Conservation (phyloP, 2,329 filamentous ascomycete species). For the Cercospora citrullina region DNA sequence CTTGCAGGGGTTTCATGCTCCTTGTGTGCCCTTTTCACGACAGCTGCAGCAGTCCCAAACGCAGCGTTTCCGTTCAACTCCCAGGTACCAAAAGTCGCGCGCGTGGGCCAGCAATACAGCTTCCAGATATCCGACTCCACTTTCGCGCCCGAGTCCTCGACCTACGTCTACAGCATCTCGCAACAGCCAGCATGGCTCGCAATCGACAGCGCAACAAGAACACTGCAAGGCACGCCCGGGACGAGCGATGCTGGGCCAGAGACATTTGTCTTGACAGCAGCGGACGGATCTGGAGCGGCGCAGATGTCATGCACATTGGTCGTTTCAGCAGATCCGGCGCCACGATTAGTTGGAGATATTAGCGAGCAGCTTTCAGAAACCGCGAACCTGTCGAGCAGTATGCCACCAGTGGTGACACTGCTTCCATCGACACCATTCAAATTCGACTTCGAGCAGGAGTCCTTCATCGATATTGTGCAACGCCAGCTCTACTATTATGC, state of each 20-base stretch:
- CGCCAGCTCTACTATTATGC: slow-evolving; percentile 70
- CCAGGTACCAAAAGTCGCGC: slow-evolving; percentile 77
- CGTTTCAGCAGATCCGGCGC: slow-evolving; percentile 60
- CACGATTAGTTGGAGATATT: slow-evolving; percentile 58
- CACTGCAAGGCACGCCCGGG: slow-evolving; percentile 69
- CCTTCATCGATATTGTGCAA: slow-evolving; percentile 58
- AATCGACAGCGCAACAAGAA: slow-evolving; percentile 64
- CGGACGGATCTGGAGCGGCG: slow-evolving; percentile 63
- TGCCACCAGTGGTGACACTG: slow-evolving; percentile 57
- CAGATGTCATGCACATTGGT: slow-evolving; percentile 69
- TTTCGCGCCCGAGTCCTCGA: slow-evolving; percentile 60
- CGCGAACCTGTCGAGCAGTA: slow-evolving; percentile 54
- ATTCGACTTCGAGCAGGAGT: slow-evolving; percentile 50
- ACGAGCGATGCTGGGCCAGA: slow-evolving; percentile 58
- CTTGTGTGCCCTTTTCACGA: slow-evolving; percentile 21
- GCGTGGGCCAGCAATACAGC: slow-evolving; percentile 64
- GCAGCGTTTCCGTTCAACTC: slow-evolving; percentile 75
- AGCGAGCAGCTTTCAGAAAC: slow-evolving; percentile 59
- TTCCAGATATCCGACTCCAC: slow-evolving; percentile 74
- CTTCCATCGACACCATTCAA: slow-evolving; percentile 40
- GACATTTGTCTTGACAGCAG: slow-evolving; percentile 67
- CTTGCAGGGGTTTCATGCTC: slow-evolving; percentile 23
- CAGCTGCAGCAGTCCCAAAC: slow-evolving; percentile 36
- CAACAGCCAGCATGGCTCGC: slow-evolving; percentile 72
- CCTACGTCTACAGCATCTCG: slow-evolving; percentile 66